Base-by-base conservation (phyloP, 352 stramenopile species). In the Pelagophyceae sp. region DNA sequence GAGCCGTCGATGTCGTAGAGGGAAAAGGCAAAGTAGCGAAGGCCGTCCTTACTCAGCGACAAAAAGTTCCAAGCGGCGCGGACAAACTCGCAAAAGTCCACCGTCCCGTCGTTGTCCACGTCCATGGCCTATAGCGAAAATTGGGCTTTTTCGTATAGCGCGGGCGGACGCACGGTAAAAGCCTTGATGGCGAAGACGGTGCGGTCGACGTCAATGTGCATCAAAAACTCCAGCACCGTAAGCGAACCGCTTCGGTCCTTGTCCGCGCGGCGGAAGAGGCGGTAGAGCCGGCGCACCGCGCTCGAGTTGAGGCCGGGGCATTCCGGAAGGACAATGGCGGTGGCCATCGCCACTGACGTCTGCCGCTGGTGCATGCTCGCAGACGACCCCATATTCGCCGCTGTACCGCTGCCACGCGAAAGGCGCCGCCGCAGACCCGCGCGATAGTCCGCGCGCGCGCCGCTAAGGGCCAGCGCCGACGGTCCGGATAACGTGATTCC, bases 121-220 rank as follows among this genome's bases (percentile, higher is more conserved):
- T 72, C 63, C 31, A 72, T 38, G 63, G 29, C 3, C 35, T n/a
- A n/a, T n/a, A n/a, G 50, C 17, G 50, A 60, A 25, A 15, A 15
- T 25, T 60, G 15, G 50, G 25, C 17, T 60, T 25, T 60, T 60
- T 60, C 25, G 50, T 25, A 15, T 60, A 25, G 50, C 50, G 50
- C 15, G 50, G 50, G 17, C 17, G n/a, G n/a, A n/a, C n/a, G n/a
- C n/a, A n/a, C n/a, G n/a, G 63, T 50, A 35, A 50, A 72, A 15
- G 63, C 63, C 35, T 72, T 45, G 63, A 72, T 32, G 31, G 63
- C 63, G 63, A 65, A 65, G 58, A 65, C 58, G 23, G 58, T n/a
- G 23, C 58, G 58, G 5, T 65, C 58, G 58, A 65, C 29, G 29
- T 65, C 58, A n/a, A 65, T 33, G 58, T 33, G 32, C 58, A 65